Evolutionary conservation across 345 rosid species (phyloP).

Genomic region (Dipteronia sinensis): DNA sequence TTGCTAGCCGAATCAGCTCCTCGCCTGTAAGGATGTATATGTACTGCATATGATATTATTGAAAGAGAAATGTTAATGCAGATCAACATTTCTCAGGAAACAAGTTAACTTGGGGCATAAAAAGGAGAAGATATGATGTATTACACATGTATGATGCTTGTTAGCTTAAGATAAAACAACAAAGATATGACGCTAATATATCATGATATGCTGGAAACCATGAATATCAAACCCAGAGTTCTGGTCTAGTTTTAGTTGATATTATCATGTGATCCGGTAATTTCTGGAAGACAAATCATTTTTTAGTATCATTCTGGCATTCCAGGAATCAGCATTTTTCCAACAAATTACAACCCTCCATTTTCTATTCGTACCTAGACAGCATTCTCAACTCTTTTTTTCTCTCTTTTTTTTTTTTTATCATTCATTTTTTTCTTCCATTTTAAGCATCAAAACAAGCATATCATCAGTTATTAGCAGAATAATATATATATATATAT

Average conservation of each 20-base stretch:
- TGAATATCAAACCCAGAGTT: neutral
- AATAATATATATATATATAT: too few species aligned
- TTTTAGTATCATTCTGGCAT: neutral
- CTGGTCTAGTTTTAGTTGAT: neutral
- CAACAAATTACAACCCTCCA: neutral
- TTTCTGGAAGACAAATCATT: neutral
- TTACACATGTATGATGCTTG: neutral
- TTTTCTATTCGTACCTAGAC: neutral
- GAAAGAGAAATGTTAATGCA: neutral
- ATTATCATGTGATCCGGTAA: neutral
- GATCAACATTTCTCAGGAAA: neutral
- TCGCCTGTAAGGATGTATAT: slow-evolving; percentile 64
- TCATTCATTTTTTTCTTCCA: neutral
- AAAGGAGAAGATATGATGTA: neutral
- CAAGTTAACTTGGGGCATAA: neutral
- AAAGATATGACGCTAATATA: neutral
- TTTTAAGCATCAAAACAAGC: neutral
- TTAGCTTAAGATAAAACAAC: neutral
- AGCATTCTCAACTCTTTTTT: neutral
- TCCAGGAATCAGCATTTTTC: neutral
- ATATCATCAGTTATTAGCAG: neutral
- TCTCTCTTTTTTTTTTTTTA: neutral
- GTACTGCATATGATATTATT: slow-evolving; percentile 47
- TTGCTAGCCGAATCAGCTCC: slow-evolving; percentile 65
- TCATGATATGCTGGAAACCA: neutral